Evolutionary conservation across 2,329 filamentous ascomycete genomes (phyloP), one percentile per base, ranked within the genome.

Genomic region (Coleophoma eucalyptorum): DNA sequence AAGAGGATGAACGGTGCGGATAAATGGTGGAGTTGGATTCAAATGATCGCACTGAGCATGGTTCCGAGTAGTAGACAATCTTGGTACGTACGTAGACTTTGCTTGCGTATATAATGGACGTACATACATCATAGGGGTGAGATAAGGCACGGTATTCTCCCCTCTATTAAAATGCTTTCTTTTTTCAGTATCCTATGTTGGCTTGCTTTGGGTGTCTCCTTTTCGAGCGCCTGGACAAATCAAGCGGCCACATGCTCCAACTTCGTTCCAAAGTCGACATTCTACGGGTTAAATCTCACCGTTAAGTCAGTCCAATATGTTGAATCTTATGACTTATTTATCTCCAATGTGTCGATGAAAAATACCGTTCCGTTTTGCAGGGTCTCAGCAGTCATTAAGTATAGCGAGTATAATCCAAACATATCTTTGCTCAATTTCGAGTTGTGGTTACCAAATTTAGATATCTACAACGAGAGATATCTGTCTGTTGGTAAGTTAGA

Each of bases 351-450:
- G 40, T n/a, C 40, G 15, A 32, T 40, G 37, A 51, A 38, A 10
- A 51, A 26, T 47, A 47, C 35, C 20, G n/a, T 32, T 50, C 35
- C 43, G 4, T 56, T 56, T 41, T 59, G 55, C 20, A 40, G 47
- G 41, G 50, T 57, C 11, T 43, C 54, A 7, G 61, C 20, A 13
- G n/a, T n/a, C 12, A 44, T 44, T 11, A 16, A 44, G 16, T 44
- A 44, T 12, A 26, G 42, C 5, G 16, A 32, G 11, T 31, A 26
- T n/a, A 31, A 61, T 35, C 45, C 50, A 2, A 48, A 45, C 2
- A 60, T 60, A n/a, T 54, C 60, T 19, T 58, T 56, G 1, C 50
- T 64, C n/a, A 48, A 55, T 21, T 63, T 62, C 32, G 52, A 62
- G 46, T 44, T 62, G 8, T 62, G 56, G 56, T 52, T 63, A 0